Evolutionary conservation across 805 yeast genomes (phyloP).

Genomic region (Lipomyces oligophaga): DNA sequence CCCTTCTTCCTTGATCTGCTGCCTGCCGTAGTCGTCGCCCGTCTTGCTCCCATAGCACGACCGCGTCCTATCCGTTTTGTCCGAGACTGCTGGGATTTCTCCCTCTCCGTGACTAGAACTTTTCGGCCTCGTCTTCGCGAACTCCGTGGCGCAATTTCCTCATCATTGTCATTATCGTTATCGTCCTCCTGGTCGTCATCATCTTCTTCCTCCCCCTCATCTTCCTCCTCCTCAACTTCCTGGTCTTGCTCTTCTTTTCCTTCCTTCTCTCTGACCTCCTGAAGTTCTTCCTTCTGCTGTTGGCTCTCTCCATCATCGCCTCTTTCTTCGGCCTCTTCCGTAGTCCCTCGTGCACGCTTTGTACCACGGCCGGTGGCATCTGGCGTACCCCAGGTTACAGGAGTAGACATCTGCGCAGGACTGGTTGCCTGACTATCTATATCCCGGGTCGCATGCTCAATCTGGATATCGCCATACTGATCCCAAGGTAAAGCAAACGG

Average conservation of each 20-base stretch:
- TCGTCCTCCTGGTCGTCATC: conserved; percentile 15
- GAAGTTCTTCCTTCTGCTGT: conserved; percentile 16
- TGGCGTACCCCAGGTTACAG: conserved; percentile 3
- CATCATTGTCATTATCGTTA: conserved; percentile 24
- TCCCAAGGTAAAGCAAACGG: conserved; percentile 46
- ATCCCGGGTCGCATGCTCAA: conserved; percentile 42
- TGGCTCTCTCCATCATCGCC: conserved; percentile 9
- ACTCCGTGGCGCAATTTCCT: conserved; percentile 16
- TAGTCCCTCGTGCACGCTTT: conserved; percentile 15
- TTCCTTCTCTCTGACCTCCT: conserved; percentile 9
- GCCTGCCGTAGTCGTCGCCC: no score
- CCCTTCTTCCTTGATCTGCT: conserved; percentile 8
- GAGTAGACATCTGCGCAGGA: conserved; percentile 26
- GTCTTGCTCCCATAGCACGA: conserved; percentile 7
- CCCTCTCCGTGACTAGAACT: not conserved
- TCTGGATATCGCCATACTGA: conserved; percentile 44
- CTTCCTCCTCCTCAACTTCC: conserved; percentile 1
- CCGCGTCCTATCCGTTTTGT: conserved; percentile 4
- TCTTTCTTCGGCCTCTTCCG: conserved; percentile 8
- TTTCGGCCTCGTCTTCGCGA: conserved; percentile 11
- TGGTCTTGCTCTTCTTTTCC: not conserved
- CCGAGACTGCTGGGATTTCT: not conserved
- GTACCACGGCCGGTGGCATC: conserved; percentile 4
- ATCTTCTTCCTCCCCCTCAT: conserved; percentile 6
- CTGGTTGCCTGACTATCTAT: conserved; percentile 25